Conservation (phyloP, 2,329 filamentous ascomycete species). For the Macrophomina pseudophaseolina region DNA sequence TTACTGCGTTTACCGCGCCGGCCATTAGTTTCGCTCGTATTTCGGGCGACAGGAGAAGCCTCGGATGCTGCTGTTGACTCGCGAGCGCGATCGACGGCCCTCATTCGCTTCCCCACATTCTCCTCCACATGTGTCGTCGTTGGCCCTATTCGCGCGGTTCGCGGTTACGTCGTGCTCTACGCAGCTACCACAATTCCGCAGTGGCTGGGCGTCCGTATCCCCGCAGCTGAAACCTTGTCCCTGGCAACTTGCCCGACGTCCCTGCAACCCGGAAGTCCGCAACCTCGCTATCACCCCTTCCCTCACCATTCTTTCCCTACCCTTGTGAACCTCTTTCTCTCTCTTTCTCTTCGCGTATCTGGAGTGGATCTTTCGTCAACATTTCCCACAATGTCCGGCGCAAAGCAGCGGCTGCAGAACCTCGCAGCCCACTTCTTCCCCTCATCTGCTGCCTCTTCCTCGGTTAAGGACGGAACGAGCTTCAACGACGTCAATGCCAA, state of each 20-base stretch:
- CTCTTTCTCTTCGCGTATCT: not conserved
- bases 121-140: slow-evolving; percentile 28
- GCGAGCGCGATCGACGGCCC: slow-evolving; percentile 26
- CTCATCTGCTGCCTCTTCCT: slow-evolving; percentile 32
- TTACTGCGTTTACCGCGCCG: not conserved
- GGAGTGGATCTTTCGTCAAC: not conserved
- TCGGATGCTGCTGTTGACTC: slow-evolving; percentile 15
- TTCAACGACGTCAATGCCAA: slow-evolving; percentile 38
- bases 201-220: slow-evolving; percentile 1
- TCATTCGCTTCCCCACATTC: slow-evolving; percentile 38
- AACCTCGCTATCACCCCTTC: not conserved
- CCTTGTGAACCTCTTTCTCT: not conserved
- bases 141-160: slow-evolving; percentile 9
- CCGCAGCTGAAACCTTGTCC: slow-evolving; percentile 1
- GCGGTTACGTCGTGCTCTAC: slow-evolving; percentile 5
- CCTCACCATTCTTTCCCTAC: not conserved
- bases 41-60: slow-evolving; percentile 2
- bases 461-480: slow-evolving; percentile 41
- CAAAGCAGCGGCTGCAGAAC: slow-evolving; percentile 39
- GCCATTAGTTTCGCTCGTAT: slow-evolving; percentile 7
- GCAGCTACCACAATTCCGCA: not conserved
- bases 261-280: not conserved
- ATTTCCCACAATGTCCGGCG: not conserved
- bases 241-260: not conserved
- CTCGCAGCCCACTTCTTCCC: slow-evolving; percentile 44